Base-by-base conservation (phyloP, 2,329 filamentous ascomycete genomes). In the Fusarium cyanostomum region DNA sequence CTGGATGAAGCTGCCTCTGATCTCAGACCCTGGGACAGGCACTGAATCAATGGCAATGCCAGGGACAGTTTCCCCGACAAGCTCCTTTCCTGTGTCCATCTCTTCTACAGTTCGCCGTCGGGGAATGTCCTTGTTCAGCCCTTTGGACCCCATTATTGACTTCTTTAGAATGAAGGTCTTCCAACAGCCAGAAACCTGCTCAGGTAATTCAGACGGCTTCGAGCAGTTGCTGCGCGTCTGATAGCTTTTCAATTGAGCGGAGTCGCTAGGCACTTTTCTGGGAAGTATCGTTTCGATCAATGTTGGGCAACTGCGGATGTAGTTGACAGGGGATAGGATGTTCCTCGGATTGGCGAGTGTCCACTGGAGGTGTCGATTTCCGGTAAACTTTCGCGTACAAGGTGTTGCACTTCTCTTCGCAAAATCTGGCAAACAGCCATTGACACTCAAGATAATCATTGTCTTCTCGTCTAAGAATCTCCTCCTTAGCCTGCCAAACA, bases 401-500 rank as follows among this genome's bases (percentile, higher is more conserved):
- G 15, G 8, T 9, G 30, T 45, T n/a, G 13, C 39, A 39, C 16
- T 34, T 52, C 30, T 45, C 27, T n/a, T 52, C 39, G 11, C 50
- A 52, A 34, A 52, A 45, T 16, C 13, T 27, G 16, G 50, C 50
- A 21, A 44, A 38, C 6, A 52, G 18, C 13, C 12, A 52, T 26
- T 37, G 35, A 15, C 38, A 52, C 15, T 21, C 38, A n/a, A 45
- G 26, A 18, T 44, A 52, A n/a, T 35, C 50, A 35, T 33, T 26
- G 30, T 42, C 42, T 15, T 45, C 21, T 28, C 39, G 16, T 15
- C 50, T n/a, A 8, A 44, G 18, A 18, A 45, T 35, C n/a, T 45
- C 45, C 39, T 45, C 38, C 39, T 52, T 52, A 31, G 16, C 50
- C 27, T 45, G 8, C 11, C 33, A 28, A 30, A 52, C 50, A 30